These are phyloP conservation scores for Phaeophleospora eucalypticola DNA, from an alignment of 2,329 filamentous ascomycete genomes.

Conservation along the genomic window DNA sequence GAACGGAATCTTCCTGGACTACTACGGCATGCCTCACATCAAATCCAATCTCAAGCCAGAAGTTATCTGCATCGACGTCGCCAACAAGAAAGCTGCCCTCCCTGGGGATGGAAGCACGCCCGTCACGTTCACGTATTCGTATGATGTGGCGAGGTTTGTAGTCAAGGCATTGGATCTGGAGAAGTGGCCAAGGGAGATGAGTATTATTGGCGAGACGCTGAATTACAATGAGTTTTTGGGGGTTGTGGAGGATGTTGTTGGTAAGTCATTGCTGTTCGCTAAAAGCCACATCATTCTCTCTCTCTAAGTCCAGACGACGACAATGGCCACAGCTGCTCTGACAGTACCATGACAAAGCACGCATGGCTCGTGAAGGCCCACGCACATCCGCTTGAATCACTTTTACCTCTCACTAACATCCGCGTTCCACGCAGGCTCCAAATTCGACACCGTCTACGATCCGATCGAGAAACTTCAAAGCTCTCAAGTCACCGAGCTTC, in stretches of 20 bases:
- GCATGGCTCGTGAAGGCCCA: too few relatives aligned
- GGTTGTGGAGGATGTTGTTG: background rate
- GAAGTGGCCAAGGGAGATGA: constrained; percentile 40
- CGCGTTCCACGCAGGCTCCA: too few relatives aligned
- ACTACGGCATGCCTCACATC: constrained; percentile 18
- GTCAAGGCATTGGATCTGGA: constrained; percentile 36
- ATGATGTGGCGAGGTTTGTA: constrained; percentile 45
- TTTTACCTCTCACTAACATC: too few relatives aligned
- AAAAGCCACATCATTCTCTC: too few relatives aligned
- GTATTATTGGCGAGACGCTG: constrained; percentile 25
- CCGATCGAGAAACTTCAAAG: too few relatives aligned
- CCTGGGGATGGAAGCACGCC: constrained; percentile 1
- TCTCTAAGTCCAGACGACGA: too few relatives aligned
- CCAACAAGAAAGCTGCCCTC: constrained; percentile 2
- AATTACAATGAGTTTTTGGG: constrained; percentile 11
- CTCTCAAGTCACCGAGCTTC: too few relatives aligned
- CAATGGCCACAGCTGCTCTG: too few relatives aligned
- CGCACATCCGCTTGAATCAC: too few relatives aligned
- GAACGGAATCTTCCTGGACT: constrained; percentile 32
- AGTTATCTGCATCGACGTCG: constrained; percentile 11
- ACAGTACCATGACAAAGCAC: too few relatives aligned
- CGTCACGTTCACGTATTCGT: constrained; percentile 42
- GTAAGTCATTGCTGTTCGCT: too few relatives aligned
- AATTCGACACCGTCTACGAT: too few relatives aligned
- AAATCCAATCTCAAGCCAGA: constrained; percentile 19